These are phyloP conservation scores for Colletotrichum brevisporum DNA, from an alignment of 2,329 filamentous ascomycete species.

Conservation along the genomic window DNA sequence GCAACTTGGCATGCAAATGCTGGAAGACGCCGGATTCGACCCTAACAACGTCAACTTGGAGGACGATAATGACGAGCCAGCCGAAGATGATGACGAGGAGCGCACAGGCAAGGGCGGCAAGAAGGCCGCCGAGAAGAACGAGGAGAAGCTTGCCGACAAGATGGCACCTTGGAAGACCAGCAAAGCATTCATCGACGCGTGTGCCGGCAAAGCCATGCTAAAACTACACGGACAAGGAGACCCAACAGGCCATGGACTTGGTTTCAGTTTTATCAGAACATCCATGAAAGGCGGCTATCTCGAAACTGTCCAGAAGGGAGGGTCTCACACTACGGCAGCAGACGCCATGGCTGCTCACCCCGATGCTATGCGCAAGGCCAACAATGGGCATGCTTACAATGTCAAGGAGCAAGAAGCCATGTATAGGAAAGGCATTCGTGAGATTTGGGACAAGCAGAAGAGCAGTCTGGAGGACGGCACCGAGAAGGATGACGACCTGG, in stretches of 20 bases:
- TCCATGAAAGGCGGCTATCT: constrained; percentile 98
- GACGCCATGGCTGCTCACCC: constrained; percentile 87
- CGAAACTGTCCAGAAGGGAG: constrained; percentile 76
- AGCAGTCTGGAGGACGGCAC: constrained; percentile 80
- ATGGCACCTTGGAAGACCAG: constrained; percentile 97
- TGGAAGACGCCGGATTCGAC: constrained; percentile 91
- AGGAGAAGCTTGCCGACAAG: constrained; percentile 86
- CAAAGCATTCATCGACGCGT: constrained; percentile 95
- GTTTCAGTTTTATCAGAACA: constrained; percentile 97
- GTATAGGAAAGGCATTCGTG: constrained; percentile 91
- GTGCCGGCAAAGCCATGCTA: constrained; percentile 96
- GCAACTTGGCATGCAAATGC: constrained; percentile 93
- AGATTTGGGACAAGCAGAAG: constrained; percentile 94
- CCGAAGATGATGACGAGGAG: constrained; percentile 61
- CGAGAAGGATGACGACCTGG: constrained; percentile 75
- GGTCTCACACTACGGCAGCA: constrained; percentile 76
- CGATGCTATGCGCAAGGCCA: constrained; percentile 75
- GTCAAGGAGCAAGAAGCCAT: constrained; percentile 93
- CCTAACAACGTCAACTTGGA: constrained; percentile 72
- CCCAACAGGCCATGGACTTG: constrained; percentile 91
- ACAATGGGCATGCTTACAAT: constrained; percentile 96
- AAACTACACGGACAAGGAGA: constrained; percentile 95
- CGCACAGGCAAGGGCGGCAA: constrained; percentile 57
- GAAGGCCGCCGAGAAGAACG: constrained; percentile 65
- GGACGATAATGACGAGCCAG: constrained; percentile 74